These are phyloP conservation scores for Talaromyces wortmannii DNA, from an alignment of 495 filamentous ascomycete genomes.

Conservation along the genomic window DNA sequence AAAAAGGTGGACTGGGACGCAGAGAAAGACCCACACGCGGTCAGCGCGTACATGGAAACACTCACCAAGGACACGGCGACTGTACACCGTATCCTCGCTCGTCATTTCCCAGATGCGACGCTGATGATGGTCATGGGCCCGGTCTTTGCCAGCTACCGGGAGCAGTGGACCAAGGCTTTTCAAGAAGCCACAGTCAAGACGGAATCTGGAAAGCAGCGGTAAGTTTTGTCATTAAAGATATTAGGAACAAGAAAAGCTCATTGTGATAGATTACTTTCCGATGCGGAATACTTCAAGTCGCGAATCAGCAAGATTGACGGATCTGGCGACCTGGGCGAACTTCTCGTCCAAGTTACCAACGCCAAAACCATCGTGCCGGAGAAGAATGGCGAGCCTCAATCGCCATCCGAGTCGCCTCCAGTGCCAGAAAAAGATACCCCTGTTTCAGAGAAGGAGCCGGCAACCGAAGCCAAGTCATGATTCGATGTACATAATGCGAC, in stretches of 20 bases:
- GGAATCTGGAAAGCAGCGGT: conserved; percentile 67
- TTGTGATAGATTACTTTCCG: conserved; percentile 63
- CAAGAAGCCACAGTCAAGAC: conserved; percentile 57
- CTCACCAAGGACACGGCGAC: conserved; percentile 83
- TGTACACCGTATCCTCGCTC: conserved; percentile 79
- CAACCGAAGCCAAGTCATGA: neutral
- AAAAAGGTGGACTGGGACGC: conserved; percentile 71
- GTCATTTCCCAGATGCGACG: conserved; percentile 72
- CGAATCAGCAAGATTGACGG: conserved; percentile 76
- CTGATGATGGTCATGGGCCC: conserved; percentile 83
- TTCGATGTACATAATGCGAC: neutral
- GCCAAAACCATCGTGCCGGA: conserved; percentile 39
- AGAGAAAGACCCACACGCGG: conserved; percentile 20
- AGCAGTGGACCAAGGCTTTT: conserved; percentile 74
- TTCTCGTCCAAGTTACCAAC: conserved; percentile 60
- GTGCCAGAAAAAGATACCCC: conserved; percentile 1
- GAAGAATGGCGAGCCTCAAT: neutral
- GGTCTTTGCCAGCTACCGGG: conserved; percentile 81
- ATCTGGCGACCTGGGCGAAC: conserved; percentile 61
- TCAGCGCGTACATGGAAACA: conserved; percentile 83
- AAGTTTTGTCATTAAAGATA: conserved; percentile 26
- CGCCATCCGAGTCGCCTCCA: neutral
- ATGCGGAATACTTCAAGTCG: conserved; percentile 69
- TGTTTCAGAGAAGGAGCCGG: neutral
- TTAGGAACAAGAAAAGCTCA: neutral